phyloP scores from a whole-genome alignment of 345 rosid genomes.

The Cardamine occulta region DNA sequence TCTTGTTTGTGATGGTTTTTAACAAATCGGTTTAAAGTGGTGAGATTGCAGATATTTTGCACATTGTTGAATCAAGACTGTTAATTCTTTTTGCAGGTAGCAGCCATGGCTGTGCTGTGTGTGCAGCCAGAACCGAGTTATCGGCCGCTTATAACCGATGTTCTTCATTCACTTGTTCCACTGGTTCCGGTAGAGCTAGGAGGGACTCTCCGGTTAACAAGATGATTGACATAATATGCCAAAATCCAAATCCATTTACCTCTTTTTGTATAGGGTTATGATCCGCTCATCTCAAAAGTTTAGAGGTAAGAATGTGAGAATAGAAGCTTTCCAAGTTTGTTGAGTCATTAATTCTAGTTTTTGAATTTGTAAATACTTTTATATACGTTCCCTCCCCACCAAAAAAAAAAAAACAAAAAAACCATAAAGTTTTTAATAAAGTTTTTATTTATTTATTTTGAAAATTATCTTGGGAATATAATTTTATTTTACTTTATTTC shows the following conservation, averaged over 20 bases:
- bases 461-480: too few species aligned
- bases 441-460: too few species aligned
- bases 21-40: constrained; percentile 2
- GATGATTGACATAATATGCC: constrained; percentile 34
- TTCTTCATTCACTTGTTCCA: constrained; percentile 84
- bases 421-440: too few species aligned
- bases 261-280: constrained; percentile 7
- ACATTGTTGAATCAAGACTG: not conserved
- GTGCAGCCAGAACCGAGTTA: constrained; percentile 92
- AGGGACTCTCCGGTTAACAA: constrained; percentile 65
- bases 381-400: not conserved
- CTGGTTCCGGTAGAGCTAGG: constrained; percentile 78
- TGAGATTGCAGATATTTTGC: constrained; percentile 15
- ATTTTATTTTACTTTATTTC: too few species aligned
- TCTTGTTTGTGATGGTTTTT: constrained; percentile 48
- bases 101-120: constrained; percentile 90
- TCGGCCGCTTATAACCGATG: constrained; percentile 84
- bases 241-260: not conserved
- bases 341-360: not conserved
- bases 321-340: constrained; percentile 18
- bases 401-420: not conserved
- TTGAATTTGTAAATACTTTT: constrained; percentile 2
- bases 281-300: constrained; percentile 13
- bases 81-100: constrained; percentile 62
- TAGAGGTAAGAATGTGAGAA: constrained; percentile 12